A percentile compares a stretch with the other conserved stretches of the same genome.
These are phyloP conservation scores for Schizochytrium sp. DNA, from an alignment of 108 stramenopile species.

Conservation along the genomic window DNA sequence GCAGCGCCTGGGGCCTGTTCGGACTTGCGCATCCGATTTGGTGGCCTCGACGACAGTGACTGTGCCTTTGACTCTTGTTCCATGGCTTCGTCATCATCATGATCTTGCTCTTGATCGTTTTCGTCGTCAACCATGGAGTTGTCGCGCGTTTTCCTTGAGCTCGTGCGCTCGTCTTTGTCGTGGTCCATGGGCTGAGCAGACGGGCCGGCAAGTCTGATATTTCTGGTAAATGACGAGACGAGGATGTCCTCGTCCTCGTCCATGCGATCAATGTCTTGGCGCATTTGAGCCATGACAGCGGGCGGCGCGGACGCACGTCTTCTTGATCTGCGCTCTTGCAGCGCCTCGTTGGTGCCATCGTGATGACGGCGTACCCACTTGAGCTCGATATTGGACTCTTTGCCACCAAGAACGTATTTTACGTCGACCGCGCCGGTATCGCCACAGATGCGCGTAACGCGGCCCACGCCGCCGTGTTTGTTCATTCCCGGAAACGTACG, in stretches of 20 bases:
- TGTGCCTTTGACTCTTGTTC: background rate
- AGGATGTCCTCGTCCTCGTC: background rate
- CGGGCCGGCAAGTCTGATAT: background rate
- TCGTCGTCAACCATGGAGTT: background rate
- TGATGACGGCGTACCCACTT: background rate
- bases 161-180: background rate
- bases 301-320: background rate
- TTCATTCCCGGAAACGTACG: background rate
- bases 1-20: background rate
- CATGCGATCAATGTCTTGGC: background rate
- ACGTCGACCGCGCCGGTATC: background rate
- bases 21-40: background rate
- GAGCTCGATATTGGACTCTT: background rate
- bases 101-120: background rate
- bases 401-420: background rate
- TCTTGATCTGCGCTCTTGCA: background rate
- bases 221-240: background rate
- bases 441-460: background rate
- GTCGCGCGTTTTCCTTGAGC: background rate
- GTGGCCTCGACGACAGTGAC: background rate
- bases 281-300: background rate
- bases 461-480: conserved; percentile 4
- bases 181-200: background rate
- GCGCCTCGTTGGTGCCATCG: background rate
- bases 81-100: background rate